phyloP scores from a whole-genome alignment of 148 eudicot species.

The Cornus controversa region DNA sequence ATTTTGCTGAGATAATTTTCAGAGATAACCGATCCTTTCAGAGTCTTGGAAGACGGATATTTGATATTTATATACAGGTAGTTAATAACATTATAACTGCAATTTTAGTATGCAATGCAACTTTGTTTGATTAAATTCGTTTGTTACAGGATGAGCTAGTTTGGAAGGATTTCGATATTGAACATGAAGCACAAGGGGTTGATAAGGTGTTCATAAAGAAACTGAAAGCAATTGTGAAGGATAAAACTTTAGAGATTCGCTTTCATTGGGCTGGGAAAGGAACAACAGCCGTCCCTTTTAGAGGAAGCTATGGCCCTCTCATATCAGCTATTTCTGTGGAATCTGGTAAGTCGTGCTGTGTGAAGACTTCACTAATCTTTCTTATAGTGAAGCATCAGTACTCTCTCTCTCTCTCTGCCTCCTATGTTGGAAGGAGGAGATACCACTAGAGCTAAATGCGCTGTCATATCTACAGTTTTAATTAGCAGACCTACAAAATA shows the following conservation, averaged over 20 bases:
- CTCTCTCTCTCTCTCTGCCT: no score
- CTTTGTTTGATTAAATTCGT: background rate
- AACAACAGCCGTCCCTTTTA: constrained; percentile 47
- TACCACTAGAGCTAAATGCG: no score
- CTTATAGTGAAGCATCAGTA: no score
- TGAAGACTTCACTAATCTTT: background rate
- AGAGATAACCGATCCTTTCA: constrained; percentile 33
- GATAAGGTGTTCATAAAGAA: constrained; percentile 23
- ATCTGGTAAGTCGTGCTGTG: constrained; percentile 38
- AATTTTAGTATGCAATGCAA: background rate
- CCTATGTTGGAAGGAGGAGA: no score
- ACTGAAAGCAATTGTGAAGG: constrained; percentile 30
- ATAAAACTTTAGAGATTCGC: constrained; percentile 47
- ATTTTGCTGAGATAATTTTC: constrained; percentile 61
- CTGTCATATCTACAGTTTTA: no score
- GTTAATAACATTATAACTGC: background rate
- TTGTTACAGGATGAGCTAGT: constrained; percentile 45
- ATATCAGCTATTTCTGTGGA: constrained; percentile 64
- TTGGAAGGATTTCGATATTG: constrained; percentile 51
- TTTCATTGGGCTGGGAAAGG: constrained; percentile 64
- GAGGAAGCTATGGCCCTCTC: constrained; percentile 67
- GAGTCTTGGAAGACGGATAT: constrained; percentile 67
- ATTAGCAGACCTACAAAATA: no score
- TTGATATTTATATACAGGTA: constrained; percentile 78
- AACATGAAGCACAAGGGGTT: constrained; percentile 40